These are phyloP conservation scores for Lentinus tigrinus DNA, from an alignment of 768 basidiomycete species.

Conservation along the genomic window DNA sequence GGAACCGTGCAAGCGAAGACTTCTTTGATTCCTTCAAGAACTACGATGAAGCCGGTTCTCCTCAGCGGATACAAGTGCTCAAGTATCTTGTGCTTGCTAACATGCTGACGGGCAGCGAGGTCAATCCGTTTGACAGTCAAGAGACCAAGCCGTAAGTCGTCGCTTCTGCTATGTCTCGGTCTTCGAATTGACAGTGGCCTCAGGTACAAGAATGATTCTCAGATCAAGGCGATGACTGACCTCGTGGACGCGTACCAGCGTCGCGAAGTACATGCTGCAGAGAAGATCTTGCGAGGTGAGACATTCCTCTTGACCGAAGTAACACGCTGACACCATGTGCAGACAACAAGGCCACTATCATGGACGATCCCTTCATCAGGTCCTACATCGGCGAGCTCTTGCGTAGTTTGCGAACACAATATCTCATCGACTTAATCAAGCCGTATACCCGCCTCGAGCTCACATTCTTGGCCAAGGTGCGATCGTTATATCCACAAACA, in stretches of 20 bases:
- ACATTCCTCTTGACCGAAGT: not conserved
- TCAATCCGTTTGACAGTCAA: constrained; percentile 99
- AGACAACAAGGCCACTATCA: constrained; percentile 95
- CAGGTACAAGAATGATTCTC: constrained; percentile 92
- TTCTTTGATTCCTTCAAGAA: constrained; percentile 99
- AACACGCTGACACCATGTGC: constrained; percentile 5
- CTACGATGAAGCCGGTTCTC: constrained; percentile 96
- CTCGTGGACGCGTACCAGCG: constrained; percentile 96
- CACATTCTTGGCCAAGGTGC: constrained; percentile 86
- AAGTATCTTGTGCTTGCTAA: constrained; percentile 98
- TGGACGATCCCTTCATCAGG: constrained; percentile 93
- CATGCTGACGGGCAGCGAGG: constrained; percentile 97
- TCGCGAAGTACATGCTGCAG: constrained; percentile 95
- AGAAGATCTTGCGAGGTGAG: constrained; percentile 88
- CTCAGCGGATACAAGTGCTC: constrained; percentile 94
- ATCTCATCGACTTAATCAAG: constrained; percentile 96
- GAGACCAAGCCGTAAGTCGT: constrained; percentile 93
- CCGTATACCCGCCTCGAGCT: constrained; percentile 95
- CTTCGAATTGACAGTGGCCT: not conserved
- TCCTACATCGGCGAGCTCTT: constrained; percentile 96
- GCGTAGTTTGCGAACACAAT: constrained; percentile 91
- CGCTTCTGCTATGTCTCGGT: not conserved
- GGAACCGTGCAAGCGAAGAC: constrained; percentile 95
- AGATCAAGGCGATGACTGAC: constrained; percentile 98
- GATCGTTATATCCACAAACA: constrained; percentile 6